Conservation (phyloP, 352 stramenopile species). For the Phytophthora cactorum region DNA sequence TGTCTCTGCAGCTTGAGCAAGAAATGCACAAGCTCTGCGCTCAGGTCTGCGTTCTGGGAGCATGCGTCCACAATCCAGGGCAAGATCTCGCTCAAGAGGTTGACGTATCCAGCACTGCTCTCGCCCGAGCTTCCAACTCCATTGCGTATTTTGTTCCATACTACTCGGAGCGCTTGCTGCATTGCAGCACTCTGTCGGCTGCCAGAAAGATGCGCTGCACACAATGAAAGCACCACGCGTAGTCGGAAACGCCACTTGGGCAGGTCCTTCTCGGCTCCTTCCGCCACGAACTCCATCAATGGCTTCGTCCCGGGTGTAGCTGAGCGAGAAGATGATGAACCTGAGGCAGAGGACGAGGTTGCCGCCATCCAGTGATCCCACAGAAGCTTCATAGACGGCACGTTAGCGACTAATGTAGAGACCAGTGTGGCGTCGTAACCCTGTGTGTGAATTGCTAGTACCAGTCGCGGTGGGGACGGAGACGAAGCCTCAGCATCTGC, state of each 20-base stretch:
- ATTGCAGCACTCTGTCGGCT: slow-evolving; percentile 46
- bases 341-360: slow-evolving; percentile 18
- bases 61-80: slow-evolving; percentile 57
- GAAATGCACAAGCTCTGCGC: slow-evolving; percentile 69
- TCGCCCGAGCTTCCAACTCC: slow-evolving; percentile 38
- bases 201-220: slow-evolving; percentile 43
- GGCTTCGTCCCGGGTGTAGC: slow-evolving; percentile 36
- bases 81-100: slow-evolving; percentile 52
- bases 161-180: slow-evolving; percentile 58
- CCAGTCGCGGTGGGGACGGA: slow-evolving; percentile 36
- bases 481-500: slow-evolving; percentile 29
- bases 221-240: slow-evolving; percentile 59
- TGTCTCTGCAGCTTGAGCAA: slow-evolving; percentile 71
- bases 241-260: slow-evolving; percentile 62
- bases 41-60: slow-evolving; percentile 55
- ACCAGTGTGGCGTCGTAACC: slow-evolving; percentile 54
- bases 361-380: slow-evolving; percentile 67
- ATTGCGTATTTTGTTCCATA: slow-evolving; percentile 66
- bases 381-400: slow-evolving; percentile 50
- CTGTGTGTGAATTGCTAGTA: slow-evolving; percentile 55
- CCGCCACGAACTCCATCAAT: slow-evolving; percentile 59
- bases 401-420: slow-evolving; percentile 34
- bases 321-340: slow-evolving; percentile 30
- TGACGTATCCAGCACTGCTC: slow-evolving; percentile 30
- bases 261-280: slow-evolving; percentile 55